Conservation (phyloP, 495 filamentous ascomycete genomes). For the Penicillium ochrochloron region DNA sequence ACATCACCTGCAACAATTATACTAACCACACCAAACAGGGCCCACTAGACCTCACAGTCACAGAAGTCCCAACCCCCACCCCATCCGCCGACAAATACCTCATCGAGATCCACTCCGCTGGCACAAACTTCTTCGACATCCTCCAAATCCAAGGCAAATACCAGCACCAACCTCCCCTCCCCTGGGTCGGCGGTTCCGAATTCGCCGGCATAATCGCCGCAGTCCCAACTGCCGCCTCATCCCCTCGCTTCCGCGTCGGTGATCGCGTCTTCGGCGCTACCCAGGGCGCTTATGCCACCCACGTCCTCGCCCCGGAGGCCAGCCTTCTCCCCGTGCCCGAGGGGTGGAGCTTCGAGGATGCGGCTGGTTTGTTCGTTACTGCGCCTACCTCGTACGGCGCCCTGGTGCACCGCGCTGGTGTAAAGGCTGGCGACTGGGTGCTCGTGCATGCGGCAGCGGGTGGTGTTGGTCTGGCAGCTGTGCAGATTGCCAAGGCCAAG, state of each 20-base stretch:
- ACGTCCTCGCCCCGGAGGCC: constrained; percentile 67
- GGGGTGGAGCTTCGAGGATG: constrained; percentile 83
- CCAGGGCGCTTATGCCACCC: constrained; percentile 86
- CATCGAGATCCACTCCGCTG: constrained; percentile 84
- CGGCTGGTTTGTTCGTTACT: constrained; percentile 88
- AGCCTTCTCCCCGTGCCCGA: constrained; percentile 72
- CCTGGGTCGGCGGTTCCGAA: constrained; percentile 87
- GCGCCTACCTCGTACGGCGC: constrained; percentile 89
- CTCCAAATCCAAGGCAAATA: constrained; percentile 85
- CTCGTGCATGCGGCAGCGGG: constrained; percentile 93
- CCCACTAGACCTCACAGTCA: constrained; percentile 77
- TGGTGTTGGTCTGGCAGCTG: constrained; percentile 88
- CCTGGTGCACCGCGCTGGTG: constrained; percentile 73
- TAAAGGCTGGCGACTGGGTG: constrained; percentile 82
- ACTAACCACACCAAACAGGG: constrained; percentile 53
- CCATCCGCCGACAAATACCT: constrained; percentile 78
- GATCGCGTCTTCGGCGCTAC: constrained; percentile 84
- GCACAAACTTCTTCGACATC: constrained; percentile 95
- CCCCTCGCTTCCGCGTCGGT: constrained; percentile 69
- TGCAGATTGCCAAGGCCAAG: constrained; percentile 90
- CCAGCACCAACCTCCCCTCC: constrained; percentile 71
- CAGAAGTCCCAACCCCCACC: constrained; percentile 70
- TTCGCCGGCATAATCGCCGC: constrained; percentile 80
- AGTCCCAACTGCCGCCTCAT: constrained; percentile 54
- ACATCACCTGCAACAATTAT: not conserved